phyloP scores from a whole-genome alignment of 2,329 filamentous ascomycete species.

The Polytolypa hystricis region DNA sequence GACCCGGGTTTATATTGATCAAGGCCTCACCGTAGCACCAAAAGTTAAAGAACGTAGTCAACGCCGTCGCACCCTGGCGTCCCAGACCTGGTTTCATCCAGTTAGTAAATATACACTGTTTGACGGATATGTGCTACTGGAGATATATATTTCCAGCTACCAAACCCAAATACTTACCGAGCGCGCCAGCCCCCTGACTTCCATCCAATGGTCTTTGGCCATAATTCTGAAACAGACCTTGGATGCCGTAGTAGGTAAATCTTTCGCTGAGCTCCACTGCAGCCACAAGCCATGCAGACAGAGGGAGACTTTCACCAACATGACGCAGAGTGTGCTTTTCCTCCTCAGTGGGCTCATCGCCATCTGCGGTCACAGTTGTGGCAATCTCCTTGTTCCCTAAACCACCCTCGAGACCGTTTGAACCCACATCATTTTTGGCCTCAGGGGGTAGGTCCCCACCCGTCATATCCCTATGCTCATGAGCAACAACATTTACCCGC shows the following conservation, averaged over 20 bases:
- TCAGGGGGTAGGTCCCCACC: too few species aligned
- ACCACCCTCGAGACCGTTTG: not conserved
- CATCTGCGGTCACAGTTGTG: conserved; percentile 28
- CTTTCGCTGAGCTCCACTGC: conserved; percentile 47
- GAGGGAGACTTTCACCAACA: conserved; percentile 44
- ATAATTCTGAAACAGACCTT: conserved; percentile 48
- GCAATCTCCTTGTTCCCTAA: conserved; percentile 5
- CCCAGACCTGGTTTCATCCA: conserved; percentile 17
- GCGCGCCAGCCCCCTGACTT: conserved; percentile 29
- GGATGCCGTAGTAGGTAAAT: conserved; percentile 48
- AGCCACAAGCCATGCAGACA: conserved; percentile 47
- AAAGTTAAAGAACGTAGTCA: conserved; percentile 45
- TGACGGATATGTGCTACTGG: not conserved
- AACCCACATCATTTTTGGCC: too few species aligned
- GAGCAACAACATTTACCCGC: too few species aligned
- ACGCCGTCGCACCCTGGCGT: conserved; percentile 36
- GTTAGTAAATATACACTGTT: conserved; percentile 4
- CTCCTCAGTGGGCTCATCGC: conserved; percentile 42
- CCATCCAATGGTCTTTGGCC: conserved; percentile 33
- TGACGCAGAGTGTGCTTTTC: conserved; percentile 43
- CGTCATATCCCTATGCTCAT: too few species aligned
- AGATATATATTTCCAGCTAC: too few species aligned
- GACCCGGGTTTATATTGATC: not conserved
- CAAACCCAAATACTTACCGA: conserved; percentile 28
- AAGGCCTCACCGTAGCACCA: conserved; percentile 43